These are phyloP conservation scores for Cladosporium sp. DNA, from an alignment of 2,329 filamentous ascomycete genomes.

Conservation along the genomic window DNA sequence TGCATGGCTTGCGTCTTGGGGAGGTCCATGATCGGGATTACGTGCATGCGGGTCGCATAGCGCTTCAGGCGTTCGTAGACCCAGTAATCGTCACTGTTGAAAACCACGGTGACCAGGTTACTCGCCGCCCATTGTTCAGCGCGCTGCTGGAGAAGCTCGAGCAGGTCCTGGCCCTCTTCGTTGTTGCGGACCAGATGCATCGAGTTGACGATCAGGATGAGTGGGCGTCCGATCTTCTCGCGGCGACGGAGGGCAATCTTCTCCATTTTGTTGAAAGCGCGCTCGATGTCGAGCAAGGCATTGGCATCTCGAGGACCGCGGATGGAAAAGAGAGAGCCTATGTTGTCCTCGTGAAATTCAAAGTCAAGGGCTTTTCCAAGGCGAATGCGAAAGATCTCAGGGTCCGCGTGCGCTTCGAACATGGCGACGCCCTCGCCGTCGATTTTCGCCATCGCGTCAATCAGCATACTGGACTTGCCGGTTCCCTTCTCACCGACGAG, in stretches of 20 bases:
- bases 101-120: slow-evolving; percentile 82
- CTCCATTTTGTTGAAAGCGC: slow-evolving; percentile 94
- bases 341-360: slow-evolving; percentile 96
- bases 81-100: slow-evolving; percentile 98
- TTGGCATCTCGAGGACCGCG: slow-evolving; percentile 86
- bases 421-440: slow-evolving; percentile 85
- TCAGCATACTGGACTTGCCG: slow-evolving; percentile 92
- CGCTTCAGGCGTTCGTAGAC: slow-evolving; percentile 92
- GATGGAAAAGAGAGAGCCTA: slow-evolving; percentile 92
- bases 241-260: slow-evolving; percentile 79
- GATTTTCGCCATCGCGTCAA: slow-evolving; percentile 91
- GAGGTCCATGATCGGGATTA: slow-evolving; percentile 78
- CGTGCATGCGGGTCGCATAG: slow-evolving; percentile 89
- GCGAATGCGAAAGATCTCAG: slow-evolving; percentile 89
- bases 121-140: slow-evolving; percentile 95
- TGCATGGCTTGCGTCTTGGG: slow-evolving; percentile 69
- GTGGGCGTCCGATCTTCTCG: slow-evolving; percentile 55
- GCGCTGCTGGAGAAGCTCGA: slow-evolving; percentile 90
- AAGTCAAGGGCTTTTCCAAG: slow-evolving; percentile 92
- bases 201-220: slow-evolving; percentile 92
- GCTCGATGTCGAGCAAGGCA: slow-evolving; percentile 87
- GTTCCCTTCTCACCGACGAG: slow-evolving; percentile 93
- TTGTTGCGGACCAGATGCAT: slow-evolving; percentile 87
- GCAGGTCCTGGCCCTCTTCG: slow-evolving; percentile 83
- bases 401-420: slow-evolving; percentile 92